Percentiles rank a stretch among this genome's conserved stretches.
These are phyloP conservation scores for Agrocybe chaxingu DNA, from an alignment of 768 basidiomycete species.

Conservation along the genomic window DNA sequence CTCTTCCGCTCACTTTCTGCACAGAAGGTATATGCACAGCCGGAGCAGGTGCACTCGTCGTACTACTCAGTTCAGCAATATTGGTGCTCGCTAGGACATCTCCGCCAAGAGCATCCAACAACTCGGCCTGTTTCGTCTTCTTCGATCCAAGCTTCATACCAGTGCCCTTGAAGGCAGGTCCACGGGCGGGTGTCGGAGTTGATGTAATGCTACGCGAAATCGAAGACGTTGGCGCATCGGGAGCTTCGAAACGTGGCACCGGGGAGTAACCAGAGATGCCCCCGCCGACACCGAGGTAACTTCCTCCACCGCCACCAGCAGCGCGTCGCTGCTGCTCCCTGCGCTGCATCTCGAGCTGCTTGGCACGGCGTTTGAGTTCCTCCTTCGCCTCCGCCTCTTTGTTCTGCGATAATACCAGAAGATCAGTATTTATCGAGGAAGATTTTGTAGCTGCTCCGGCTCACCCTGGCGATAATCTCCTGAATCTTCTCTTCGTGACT, in stretches of 20 bases:
- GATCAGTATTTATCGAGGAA: neutral
- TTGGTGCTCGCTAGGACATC: slow-evolving; percentile 57
- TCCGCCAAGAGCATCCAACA: slow-evolving; percentile 84
- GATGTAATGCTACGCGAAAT: slow-evolving; percentile 38
- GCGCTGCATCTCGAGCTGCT: slow-evolving; percentile 97
- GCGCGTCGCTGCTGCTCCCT: slow-evolving; percentile 87
- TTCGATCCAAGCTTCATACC: slow-evolving; percentile 98
- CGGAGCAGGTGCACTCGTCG: slow-evolving; percentile 31
- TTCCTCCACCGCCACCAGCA: slow-evolving; percentile 40
- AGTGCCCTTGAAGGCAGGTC: slow-evolving; percentile 85
- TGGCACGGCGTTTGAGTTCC: slow-evolving; percentile 95
- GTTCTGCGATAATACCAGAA: slow-evolving; percentile 52
- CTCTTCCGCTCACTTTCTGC: slow-evolving; percentile 47
- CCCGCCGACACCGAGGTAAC: slow-evolving; percentile 54
- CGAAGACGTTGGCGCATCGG: slow-evolving; percentile 42
- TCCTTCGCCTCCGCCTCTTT: slow-evolving; percentile 99
- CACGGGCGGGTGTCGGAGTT: slow-evolving; percentile 46
- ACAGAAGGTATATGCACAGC: slow-evolving; percentile 45
- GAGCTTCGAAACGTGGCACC: slow-evolving; percentile 68
- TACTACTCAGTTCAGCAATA: slow-evolving; percentile 36
- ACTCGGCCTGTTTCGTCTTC: slow-evolving; percentile 85
- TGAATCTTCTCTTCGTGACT: slow-evolving; percentile 94
- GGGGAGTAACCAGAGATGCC: slow-evolving; percentile 69
- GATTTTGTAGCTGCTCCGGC: slow-evolving; percentile 18
- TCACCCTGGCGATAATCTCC: slow-evolving; percentile 92